Conservation (phyloP, 352 stramenopile species). For the Phytophthora fragariae region DNA sequence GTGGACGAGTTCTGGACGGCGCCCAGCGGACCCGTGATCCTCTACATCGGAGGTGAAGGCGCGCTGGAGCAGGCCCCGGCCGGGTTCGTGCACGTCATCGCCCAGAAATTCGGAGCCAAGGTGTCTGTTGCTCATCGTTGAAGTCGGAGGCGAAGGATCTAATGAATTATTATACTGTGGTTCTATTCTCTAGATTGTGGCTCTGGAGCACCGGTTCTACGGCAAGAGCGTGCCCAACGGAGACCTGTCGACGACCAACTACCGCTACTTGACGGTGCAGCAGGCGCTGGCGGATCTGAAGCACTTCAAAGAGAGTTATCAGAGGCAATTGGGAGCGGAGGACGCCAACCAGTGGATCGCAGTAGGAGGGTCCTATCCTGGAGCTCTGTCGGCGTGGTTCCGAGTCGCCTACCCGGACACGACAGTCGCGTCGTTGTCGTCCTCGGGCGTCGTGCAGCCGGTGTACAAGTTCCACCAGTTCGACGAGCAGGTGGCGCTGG, state of each 20-base stretch:
- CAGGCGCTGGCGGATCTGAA: constrained; percentile 90
- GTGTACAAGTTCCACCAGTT: constrained; percentile 87
- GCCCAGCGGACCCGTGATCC: constrained; percentile 71
- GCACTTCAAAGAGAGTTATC: constrained; percentile 80
- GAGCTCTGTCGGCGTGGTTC: constrained; percentile 84
- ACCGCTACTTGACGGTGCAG: constrained; percentile 82
- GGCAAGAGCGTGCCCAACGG: constrained; percentile 84
- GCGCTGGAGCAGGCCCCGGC: constrained; percentile 61
- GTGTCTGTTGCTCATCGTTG: constrained; percentile 18
- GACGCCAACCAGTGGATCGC: constrained; percentile 72
- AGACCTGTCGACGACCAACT: constrained; percentile 77
- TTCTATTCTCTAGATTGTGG: constrained; percentile 56
- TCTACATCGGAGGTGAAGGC: constrained; percentile 89
- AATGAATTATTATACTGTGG: too few species aligned
- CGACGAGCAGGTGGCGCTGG: constrained; percentile 79
- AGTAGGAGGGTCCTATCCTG: constrained; percentile 86
- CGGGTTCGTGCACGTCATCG: constrained; percentile 79
- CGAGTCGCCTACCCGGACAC: constrained; percentile 82
- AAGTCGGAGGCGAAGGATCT: too few species aligned
- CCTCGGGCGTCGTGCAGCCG: constrained; percentile 82
- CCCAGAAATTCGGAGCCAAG: constrained; percentile 81
- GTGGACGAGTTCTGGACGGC: constrained; percentile 65
- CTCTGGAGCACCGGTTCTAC: constrained; percentile 91
- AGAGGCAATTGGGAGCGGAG: constrained; percentile 36
- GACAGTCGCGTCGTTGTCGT: constrained; percentile 76